Base-by-base conservation (phyloP, 2,329 filamentous ascomycete genomes). In the Knoxdaviesia capensis region DNA sequence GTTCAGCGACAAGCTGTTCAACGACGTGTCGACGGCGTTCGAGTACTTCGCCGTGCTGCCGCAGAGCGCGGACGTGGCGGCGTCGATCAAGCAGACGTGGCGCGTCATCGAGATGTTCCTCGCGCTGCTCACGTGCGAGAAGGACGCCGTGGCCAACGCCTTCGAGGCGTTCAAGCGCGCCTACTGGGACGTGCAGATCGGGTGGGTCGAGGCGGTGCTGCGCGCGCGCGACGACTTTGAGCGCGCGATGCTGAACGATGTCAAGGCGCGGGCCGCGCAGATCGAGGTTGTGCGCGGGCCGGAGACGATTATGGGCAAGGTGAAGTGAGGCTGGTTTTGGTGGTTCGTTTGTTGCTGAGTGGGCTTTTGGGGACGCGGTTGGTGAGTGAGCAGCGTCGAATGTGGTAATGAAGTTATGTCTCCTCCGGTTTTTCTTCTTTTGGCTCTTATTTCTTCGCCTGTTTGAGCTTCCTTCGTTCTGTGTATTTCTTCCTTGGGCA, bases 271-370 rank as follows among this genome's bases (percentile, higher is more conserved):
- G 55, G 88, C 87, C n/a, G 87, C 85, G 6, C 82, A 85, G 59
- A 72, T 93, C 50, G 77, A 81, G 45, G 77, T 87, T 2, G 78
- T 81, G 47, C 72, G 86, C 47, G 87, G 85, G 1, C 61, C 73
- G 11, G 88, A 96, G 61, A 96, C 90, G 3, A 83, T 98, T 47
- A 94, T 98, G 88, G 77, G 82, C 47, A 88, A 84, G 61, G 74
- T 94, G 40, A 90, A 87, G 60, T 92, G 54, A 50, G 33, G 9
- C 20, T 34, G 6, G 9, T 3, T 3, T 35, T 20, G 20, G 20
- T 35, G 11, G 34, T 35, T 35, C 11, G 8, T 3, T 3, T 35
- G 8, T 9, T 35, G 34, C 3, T 9, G 11, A 11, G 34, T 3
- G 34, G 34, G 34, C 9, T 35, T 35, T 9, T 35, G 11, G 34